Percentiles rank a stretch among this genome's conserved stretches.
Evolutionary conservation across 2,329 filamentous ascomycete genomes (phyloP).

Genomic region (Fusarium sp.): DNA sequence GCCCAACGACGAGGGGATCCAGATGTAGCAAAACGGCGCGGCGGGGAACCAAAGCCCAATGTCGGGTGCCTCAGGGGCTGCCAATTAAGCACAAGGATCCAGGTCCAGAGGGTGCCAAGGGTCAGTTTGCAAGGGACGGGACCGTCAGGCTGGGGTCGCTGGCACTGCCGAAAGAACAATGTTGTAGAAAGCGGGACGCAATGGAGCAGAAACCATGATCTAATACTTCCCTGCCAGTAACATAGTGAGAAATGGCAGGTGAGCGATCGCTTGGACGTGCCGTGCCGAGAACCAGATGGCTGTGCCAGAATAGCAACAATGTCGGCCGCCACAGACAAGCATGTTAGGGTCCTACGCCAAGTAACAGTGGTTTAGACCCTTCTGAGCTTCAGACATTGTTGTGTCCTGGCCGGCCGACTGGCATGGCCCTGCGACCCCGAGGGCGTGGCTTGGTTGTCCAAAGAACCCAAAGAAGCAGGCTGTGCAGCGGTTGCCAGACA

Average conservation of each 20-base stretch:
- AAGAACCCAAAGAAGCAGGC: slow-evolving; percentile 19
- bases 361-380: neutral
- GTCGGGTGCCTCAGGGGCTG: slow-evolving; percentile 33
- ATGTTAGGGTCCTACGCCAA: slow-evolving; percentile 3
- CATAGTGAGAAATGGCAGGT: slow-evolving; percentile 10
- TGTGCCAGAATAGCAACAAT: slow-evolving; percentile 8
- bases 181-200: slow-evolving; percentile 10
- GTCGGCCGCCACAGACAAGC: slow-evolving; percentile 7
- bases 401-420: slow-evolving; percentile 22
- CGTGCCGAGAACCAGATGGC: slow-evolving; percentile 6
- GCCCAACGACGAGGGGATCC: slow-evolving; percentile 34
- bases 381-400: slow-evolving; percentile 28
- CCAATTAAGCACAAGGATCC: slow-evolving; percentile 35
- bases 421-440: slow-evolving; percentile 27
- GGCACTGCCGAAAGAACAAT: slow-evolving; percentile 13
- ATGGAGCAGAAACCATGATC: slow-evolving; percentile 22
- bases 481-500: slow-evolving; percentile 29
- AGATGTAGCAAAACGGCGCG: slow-evolving; percentile 28
- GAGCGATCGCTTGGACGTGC: neutral
- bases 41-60: slow-evolving; percentile 37
- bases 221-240: slow-evolving; percentile 10
- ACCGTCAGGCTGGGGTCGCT: slow-evolving; percentile 10
- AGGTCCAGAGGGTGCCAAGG: slow-evolving; percentile 22
- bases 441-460: slow-evolving; percentile 34
- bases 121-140: slow-evolving; percentile 15